Evolutionary conservation across 2,329 filamentous ascomycete species (phyloP).

Genomic region (Orbilia ellipsospora): DNA sequence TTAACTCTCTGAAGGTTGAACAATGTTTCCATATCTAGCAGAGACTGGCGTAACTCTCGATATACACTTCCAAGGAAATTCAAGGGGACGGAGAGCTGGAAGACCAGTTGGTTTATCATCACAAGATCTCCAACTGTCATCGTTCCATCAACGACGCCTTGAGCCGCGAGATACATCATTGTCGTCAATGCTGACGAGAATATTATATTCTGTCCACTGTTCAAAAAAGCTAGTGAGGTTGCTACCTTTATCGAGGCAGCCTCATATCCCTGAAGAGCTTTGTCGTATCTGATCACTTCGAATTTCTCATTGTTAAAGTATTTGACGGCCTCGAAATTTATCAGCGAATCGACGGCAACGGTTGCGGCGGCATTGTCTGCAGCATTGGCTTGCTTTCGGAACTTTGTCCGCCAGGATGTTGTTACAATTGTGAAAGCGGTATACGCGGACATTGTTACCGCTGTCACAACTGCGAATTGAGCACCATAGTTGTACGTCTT

Average conservation of each 20-base stretch:
- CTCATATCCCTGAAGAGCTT: conserved; percentile 85
- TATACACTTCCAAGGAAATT: conserved; percentile 99
- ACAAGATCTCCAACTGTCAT: conserved; percentile 95
- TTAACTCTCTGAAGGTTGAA: conserved; percentile 99
- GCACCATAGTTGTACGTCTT: conserved; percentile 92
- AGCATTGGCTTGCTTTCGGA: conserved; percentile 91
- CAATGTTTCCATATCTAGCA: conserved; percentile 97
- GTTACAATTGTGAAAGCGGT: conserved; percentile 97
- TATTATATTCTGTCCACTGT: conserved; percentile 95
- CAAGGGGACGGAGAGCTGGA: conserved; percentile 94
- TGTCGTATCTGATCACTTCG: conserved; percentile 89
- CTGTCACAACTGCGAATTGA: conserved; percentile 91
- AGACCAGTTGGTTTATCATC: conserved; percentile 98
- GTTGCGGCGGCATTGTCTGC: conserved; percentile 96
- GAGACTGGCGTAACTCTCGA: conserved; percentile 89
- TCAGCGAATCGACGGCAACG: conserved; percentile 92
- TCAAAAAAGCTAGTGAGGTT: conserved; percentile 90
- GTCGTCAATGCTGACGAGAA: conserved; percentile 92
- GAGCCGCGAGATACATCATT: conserved; percentile 98
- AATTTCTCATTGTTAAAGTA: conserved; percentile 99
- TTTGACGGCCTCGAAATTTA: conserved; percentile 99
- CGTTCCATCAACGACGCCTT: conserved; percentile 82
- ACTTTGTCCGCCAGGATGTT: conserved; percentile 96
- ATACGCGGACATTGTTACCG: conserved; percentile 90
- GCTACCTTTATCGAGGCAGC: conserved; percentile 96